Base-by-base conservation (phyloP, 2,329 filamentous ascomycete species). In the Pseudocercospora musae region DNA sequence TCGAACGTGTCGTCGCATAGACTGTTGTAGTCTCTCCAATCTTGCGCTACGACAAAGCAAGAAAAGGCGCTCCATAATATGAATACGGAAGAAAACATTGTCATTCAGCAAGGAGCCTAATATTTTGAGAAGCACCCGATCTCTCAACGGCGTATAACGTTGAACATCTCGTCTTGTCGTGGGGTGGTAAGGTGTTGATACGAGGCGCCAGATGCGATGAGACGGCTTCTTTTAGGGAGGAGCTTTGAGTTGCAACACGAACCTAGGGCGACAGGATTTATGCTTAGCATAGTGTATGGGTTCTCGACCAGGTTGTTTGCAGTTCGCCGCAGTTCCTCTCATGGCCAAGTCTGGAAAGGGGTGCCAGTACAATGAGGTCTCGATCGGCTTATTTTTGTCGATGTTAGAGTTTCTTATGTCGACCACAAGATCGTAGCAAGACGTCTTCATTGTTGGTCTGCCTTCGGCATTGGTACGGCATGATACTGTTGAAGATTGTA, bases 301-400 rank as follows among this genome's bases (percentile, higher is more conserved):
- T 40, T 27, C 8, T 54, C 52, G 52, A 23, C 52, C 52, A 54
- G 52, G 52, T 54, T 54, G 52, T 13, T 37, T n/a, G 48, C 25
- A n/a, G 48, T 29, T 29, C 11, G 23, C 31, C 23, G 48, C 48
- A 52, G 48, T 31, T 25, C n/a, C n/a, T 9, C 48, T 9, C 48
- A 52, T 29, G 21, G 48, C 8, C 20, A 48, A 10, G 44, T 48
- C 21, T 27, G 48, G 48, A 9, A 29, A 50, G 48, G 21, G 7
- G 25, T 10, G 13, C 23, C 46, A 50, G 21, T 10, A 23, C 18
- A 15, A 23, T 18, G 15, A 15, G 25, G 8, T 52, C 10, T 52
- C 11, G 23, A 15, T 52, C 48, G 31, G 21, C 44, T 23, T 48
- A 25, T 52, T 40, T 18, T 52, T 11, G 8, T 52, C 25, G 23